Conservation (phyloP, 2,329 filamentous ascomycete species). For the Sporothrix variecibatus region DNA sequence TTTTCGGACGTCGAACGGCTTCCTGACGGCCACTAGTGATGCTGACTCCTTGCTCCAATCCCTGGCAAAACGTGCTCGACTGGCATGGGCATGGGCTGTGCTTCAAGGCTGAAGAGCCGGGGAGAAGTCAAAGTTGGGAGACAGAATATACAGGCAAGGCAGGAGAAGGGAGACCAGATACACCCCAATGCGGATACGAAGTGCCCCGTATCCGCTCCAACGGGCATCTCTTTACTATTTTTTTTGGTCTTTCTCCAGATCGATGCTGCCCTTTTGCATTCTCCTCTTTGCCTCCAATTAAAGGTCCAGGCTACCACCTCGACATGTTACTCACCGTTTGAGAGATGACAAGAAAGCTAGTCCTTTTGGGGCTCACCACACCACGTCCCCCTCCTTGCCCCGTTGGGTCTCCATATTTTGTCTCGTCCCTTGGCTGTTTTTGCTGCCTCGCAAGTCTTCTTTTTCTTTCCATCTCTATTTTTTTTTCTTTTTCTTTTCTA, state of each 20-base stretch:
- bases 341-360: neutral
- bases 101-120: conserved; percentile 14
- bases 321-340: neutral
- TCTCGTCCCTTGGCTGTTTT: neutral
- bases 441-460: neutral
- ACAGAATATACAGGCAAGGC: neutral
- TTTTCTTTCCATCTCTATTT: neutral
- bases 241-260: neutral
- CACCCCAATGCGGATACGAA: conserved; percentile 2
- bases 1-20: neutral
- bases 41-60: neutral
- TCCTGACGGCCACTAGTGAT: neutral
- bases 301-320: conserved; percentile 8
- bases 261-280: neutral
- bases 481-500: neutral
- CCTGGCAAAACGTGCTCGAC: neutral
- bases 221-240: neutral
- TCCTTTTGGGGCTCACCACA: neutral
- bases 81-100: conserved; percentile 17
- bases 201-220: neutral
- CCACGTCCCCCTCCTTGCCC: neutral
- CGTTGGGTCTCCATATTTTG: conserved; percentile 12
- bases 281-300: neutral
- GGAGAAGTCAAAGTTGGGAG: neutral
- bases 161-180: neutral